These are phyloP conservation scores for Berkeleyomyces rouxiae DNA, from an alignment of 2,329 filamentous ascomycete species.

Conservation along the genomic window DNA sequence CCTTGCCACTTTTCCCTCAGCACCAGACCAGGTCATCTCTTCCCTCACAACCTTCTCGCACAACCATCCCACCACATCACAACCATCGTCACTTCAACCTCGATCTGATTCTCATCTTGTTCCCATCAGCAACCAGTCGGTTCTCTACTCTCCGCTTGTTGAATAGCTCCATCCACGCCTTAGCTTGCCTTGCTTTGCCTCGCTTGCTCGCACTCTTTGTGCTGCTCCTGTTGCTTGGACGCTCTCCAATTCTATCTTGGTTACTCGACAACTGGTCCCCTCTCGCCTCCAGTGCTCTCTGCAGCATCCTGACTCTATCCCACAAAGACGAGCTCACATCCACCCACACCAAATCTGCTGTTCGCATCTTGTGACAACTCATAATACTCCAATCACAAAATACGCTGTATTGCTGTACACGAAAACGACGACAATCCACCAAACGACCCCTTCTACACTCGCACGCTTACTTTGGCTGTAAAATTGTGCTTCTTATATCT, in stretches of 20 bases:
- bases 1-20: slow-evolving; percentile 8
- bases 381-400: not conserved
- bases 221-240: not conserved
- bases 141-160: not conserved
- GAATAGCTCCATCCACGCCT: not conserved
- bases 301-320: too few relatives aligned
- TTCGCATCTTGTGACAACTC: not conserved
- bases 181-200: not conserved
- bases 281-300: too few relatives aligned
- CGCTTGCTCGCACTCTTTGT: not conserved
- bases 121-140: not conserved
- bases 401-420: not conserved
- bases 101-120: not conserved
- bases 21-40: not conserved
- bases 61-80: not conserved
- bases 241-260: too few relatives aligned
- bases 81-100: not conserved
- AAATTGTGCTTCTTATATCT: not conserved
- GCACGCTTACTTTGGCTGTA: not conserved
- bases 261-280: too few relatives aligned
- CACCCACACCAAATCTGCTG: too few relatives aligned
- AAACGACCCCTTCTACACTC: not conserved
- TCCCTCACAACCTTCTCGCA: not conserved
- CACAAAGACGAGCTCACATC: too few relatives aligned
- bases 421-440: not conserved